Evolutionary conservation across 1,284 basidiomycete genomes (phyloP), one percentile per base, ranked within the genome.

Genomic region (Cryptococcus jaspeensis): DNA sequence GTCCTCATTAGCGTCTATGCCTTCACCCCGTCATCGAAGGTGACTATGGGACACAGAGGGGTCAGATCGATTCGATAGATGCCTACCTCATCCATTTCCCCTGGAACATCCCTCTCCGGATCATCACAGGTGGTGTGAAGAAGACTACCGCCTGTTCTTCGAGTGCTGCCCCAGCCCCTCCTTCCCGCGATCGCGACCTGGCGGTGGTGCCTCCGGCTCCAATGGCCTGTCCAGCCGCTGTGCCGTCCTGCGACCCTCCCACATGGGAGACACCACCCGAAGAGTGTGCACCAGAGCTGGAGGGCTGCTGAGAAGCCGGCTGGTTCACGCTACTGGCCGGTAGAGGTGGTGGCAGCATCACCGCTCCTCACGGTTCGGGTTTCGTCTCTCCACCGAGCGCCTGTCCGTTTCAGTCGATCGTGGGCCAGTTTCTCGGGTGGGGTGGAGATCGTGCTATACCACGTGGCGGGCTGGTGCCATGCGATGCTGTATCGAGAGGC

Each of bases 31-130:
- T 15, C 38, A 42, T 20, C 32, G 41, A 28, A 35, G 46, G 23
- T 36, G 4, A 37, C n/a, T 13, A 9, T 43, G 2, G 22, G 32
- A 3, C 15, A 16, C 16, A 28, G 32, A 23, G 16, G n/a, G 22
- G 0, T 22, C 9, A 43, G 18, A 13, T 41, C 8, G 45, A 18
- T 5, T 9, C 9, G 28, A 32, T 9, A 32, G 11, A 22, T 15
- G 47, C 54, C 45, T 37, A 62, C 60, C 54, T 50, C 43, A 62
- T 43, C 28, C 38, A 50, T 44, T 53, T 50, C 6, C 60, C 60
- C 13, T 28, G 41, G 40, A 56, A 62, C 45, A 62, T 55, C 15
- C 60, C 60, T 48, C 52, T 35, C 32, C 55, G 41, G n/a, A 60
- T 37, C 32, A 51, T 40, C n/a, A 60, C 47, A 3, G 55, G 54